Base-by-base conservation (phyloP, 176 grass and related monocot genomes). In the Avena eriantha region DNA sequence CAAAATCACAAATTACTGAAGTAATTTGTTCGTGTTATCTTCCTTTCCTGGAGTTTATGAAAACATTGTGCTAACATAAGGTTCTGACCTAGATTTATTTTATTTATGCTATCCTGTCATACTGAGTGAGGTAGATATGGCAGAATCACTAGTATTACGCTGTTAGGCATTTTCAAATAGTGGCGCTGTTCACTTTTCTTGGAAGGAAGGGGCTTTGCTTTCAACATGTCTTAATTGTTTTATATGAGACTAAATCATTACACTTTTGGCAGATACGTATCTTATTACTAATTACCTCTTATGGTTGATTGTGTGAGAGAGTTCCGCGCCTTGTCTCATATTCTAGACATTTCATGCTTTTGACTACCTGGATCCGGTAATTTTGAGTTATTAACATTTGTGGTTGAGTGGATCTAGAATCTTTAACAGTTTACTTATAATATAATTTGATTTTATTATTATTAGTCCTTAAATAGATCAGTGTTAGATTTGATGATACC, bases 281-380 rank as follows among this genome's bases (percentile, higher is more conserved):
- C 10, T 59, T 21, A 41, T 81, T 7, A 56, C 15, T 66, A 48
- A 63, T 80, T 10, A 69, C 10, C 49, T 79, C 36, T 11, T 82
- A 10, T 82, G 55, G 8, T 86, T 77, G 55, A 35, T 24, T 23
- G 58, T 15, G 15, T n/a, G 9, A 51, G 22, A 26, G 36, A 39
- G 39, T 31, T 71, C 2, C 18, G 0, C 58, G 50, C 17, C 57
- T 36, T 21, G 36, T 66, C 13, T 66, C 61, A 18, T 65, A 31
- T 78, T 72, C 29, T 74, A 29, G 22, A 46, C 73, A 41, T 84
- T 53, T 79, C 19, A 13, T 72, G 9, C 13, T 71, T 59, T 70
- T 22, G 45, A 68, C 15, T 67, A 41, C 41, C 76, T 76, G 7
- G 6, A 43, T 54, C 49, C 13, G 9, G n/a, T 76, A 19, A 24